Evolutionary conservation across 768 basidiomycete species (phyloP).

Genomic region (Lentinula detonsa): DNA sequence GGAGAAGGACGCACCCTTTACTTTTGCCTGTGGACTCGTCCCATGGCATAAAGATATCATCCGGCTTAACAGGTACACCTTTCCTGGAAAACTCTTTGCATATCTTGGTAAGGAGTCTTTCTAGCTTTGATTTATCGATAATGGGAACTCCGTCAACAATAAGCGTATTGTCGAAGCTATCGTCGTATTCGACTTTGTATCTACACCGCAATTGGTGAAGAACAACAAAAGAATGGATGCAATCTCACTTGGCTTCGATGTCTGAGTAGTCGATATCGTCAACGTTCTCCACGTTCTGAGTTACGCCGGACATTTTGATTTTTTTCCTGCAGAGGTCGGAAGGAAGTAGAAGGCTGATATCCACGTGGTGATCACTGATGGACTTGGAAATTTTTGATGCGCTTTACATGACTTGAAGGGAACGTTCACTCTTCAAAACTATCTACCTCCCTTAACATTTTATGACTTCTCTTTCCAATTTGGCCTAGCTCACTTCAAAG

Average conservation of each 20-base stretch:
- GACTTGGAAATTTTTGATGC: no score
- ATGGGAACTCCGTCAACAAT: constrained; percentile 91
- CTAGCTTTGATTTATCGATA: constrained; percentile 81
- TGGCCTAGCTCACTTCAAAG: neutral
- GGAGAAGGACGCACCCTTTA: constrained; percentile 66
- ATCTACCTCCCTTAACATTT: neutral
- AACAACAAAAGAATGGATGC: neutral
- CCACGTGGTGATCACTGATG: neutral
- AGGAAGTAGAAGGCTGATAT: neutral
- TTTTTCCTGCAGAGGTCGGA: neutral
- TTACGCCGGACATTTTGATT: constrained; percentile 1
- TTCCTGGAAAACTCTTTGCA: constrained; percentile 80
- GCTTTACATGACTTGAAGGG: no score
- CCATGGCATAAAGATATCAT: constrained; percentile 86
- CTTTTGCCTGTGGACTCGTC: constrained; percentile 76
- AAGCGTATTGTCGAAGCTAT: constrained; percentile 85
- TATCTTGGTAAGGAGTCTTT: constrained; percentile 75
- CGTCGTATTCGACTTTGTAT: constrained; percentile 80
- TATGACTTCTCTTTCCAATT: neutral
- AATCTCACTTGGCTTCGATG: constrained; percentile 75
- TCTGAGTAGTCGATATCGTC: constrained; percentile 83
- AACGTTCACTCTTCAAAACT: neutral
- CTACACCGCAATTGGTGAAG: constrained; percentile 31
- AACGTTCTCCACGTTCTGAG: constrained; percentile 19
- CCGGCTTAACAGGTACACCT: constrained; percentile 69